Conservation (phyloP, 73 alveolate species). For the Blepharisma stoltei region DNA sequence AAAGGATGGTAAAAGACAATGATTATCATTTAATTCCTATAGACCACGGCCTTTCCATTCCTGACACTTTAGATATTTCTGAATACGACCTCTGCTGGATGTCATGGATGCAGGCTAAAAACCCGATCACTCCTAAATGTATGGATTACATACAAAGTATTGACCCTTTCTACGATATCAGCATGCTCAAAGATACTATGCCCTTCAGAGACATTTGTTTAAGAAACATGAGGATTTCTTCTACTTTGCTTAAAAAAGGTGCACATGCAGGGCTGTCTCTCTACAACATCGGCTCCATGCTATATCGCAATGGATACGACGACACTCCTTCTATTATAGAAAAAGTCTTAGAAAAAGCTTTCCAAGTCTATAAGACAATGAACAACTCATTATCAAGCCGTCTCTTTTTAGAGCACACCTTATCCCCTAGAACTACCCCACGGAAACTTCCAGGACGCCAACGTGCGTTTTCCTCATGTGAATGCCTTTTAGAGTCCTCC, state of each 20-base stretch:
- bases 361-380: not conserved
- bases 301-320: constrained; percentile 8
- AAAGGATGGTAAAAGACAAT: not conserved
- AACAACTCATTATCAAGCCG: not conserved
- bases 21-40: constrained; percentile 80
- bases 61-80: constrained; percentile 88
- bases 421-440: not conserved
- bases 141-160: constrained; percentile 70
- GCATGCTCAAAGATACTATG: constrained; percentile 67
- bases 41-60: constrained; percentile 93
- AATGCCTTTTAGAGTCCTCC: not conserved
- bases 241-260: constrained; percentile 77
- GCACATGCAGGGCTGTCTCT: constrained; percentile 83
- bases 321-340: constrained; percentile 16
- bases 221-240: constrained; percentile 87
- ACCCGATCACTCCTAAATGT: constrained; percentile 70
- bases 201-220: constrained; percentile 90
- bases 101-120: constrained; percentile 87
- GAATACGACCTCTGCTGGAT: constrained; percentile 94
- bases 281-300: constrained; percentile 61
- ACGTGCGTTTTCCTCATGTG: constrained; percentile 12
- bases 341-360: constrained; percentile 29
- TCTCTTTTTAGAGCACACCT: not conserved
- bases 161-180: constrained; percentile 78
- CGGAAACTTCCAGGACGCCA: not conserved